Evolutionary conservation across 257 asterid genomes (phyloP).

Genomic region (Solanum lignicaule): DNA sequence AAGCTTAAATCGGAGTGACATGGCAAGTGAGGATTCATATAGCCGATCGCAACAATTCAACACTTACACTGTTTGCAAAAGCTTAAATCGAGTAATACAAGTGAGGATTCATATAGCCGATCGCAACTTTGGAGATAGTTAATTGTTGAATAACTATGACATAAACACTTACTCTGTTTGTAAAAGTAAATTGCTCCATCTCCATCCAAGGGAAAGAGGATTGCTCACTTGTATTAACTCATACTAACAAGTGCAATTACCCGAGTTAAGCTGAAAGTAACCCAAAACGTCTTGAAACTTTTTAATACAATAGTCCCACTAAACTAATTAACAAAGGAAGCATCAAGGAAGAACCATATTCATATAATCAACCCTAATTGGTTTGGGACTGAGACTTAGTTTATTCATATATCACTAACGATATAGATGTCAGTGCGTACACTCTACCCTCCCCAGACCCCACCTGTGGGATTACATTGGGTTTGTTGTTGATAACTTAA

Average conservation of each 20-base stretch:
- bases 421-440: not conserved
- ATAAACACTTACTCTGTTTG: not conserved
- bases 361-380: not conserved
- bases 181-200: not conserved
- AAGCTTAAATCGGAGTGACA: not conserved
- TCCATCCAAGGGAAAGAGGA: not conserved
- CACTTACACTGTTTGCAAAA: not conserved
- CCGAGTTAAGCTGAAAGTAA: not conserved
- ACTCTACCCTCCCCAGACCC: not conserved
- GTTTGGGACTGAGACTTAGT: not conserved
- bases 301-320: not conserved
- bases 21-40: not conserved
- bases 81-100: too few relatives aligned
- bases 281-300: not conserved
- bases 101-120: too few relatives aligned
- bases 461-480: not conserved
- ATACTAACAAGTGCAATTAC: not conserved
- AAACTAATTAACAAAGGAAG: not conserved
- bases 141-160: too few relatives aligned
- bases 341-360: not conserved
- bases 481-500: not conserved
- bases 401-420: not conserved
- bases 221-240: not conserved
- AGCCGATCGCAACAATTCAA: not conserved
- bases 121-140: too few relatives aligned